phyloP scores from a whole-genome alignment of 2,329 filamentous ascomycete species.

The Phaeoacremonium minimum region DNA sequence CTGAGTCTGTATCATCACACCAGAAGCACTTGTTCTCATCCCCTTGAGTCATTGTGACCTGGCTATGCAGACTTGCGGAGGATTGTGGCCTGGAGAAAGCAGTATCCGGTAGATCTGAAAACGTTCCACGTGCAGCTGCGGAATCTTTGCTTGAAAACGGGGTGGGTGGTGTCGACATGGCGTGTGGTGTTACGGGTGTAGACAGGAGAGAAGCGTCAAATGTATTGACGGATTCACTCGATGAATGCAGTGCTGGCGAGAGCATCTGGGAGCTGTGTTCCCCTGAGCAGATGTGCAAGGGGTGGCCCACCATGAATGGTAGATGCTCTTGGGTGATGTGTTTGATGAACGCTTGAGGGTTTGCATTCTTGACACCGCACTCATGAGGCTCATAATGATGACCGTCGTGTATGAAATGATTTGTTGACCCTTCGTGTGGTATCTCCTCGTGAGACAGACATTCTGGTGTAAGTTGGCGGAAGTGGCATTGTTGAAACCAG shows the following conservation, averaged over 20 bases:
- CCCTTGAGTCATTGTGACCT: conserved; percentile 4
- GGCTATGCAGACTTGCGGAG: conserved; percentile 1
- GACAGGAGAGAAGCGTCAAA: background rate
- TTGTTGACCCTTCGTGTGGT: no score
- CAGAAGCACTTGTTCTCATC: conserved; percentile 22
- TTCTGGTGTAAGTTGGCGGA: conserved; percentile 16
- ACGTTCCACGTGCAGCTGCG: background rate
- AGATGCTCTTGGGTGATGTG: conserved; percentile 19
- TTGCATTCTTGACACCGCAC: conserved; percentile 16
- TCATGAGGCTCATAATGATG: conserved; percentile 5
- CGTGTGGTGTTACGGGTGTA: background rate
- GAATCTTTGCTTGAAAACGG: background rate
- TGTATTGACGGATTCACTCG: background rate
- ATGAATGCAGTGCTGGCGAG: background rate
- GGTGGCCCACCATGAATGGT: conserved; percentile 7
- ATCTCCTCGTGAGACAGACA: conserved; percentile 8
- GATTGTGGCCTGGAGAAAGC: background rate
- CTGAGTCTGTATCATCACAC: conserved; percentile 16
- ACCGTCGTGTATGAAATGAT: conserved; percentile 2
- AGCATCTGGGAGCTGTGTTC: background rate
- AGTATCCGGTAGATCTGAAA: background rate
- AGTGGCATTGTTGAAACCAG: conserved; percentile 15
- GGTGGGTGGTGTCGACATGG: background rate
- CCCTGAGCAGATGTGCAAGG: background rate
- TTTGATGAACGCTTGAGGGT: conserved; percentile 15